Conservation (phyloP, 306 rosid genomes). For the Calophaca sinica region DNA sequence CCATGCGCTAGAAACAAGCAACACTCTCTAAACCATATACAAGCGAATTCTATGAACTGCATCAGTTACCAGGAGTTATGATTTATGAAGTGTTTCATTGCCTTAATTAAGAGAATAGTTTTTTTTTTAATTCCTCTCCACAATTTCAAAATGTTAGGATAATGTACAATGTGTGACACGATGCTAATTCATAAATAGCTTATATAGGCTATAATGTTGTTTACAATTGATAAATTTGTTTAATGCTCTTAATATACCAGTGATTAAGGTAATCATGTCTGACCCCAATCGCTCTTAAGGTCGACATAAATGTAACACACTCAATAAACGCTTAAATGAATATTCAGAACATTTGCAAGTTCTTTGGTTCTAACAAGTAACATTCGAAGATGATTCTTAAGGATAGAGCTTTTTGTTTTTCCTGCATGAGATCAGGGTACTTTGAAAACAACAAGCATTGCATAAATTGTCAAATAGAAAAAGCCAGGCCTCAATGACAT, state of each 20-base stretch:
- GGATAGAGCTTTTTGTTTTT: slow-evolving; percentile 21
- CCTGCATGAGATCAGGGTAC: background rate
- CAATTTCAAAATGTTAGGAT: background rate
- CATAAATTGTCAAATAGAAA: slow-evolving; percentile 4
- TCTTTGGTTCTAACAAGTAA: background rate
- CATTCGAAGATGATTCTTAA: background rate
- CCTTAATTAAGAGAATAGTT: too few species aligned
- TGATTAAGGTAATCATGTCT: too few species aligned
- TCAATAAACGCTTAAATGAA: too few species aligned
- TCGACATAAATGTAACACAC: too few species aligned
- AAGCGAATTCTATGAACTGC: background rate
- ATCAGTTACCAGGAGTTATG: background rate
- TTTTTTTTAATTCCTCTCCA: background rate
- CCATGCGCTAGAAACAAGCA: background rate
- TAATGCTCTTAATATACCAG: too few species aligned
- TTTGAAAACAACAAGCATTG: slow-evolving; percentile 16
- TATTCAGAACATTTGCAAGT: slow-evolving; percentile 16
- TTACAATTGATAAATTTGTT: too few species aligned
- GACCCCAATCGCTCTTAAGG: too few species aligned
- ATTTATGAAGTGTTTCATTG: too few species aligned
- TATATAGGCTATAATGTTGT: too few species aligned
- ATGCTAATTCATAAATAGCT: too few species aligned
- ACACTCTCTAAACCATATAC: background rate
- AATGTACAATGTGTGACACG: too few species aligned
- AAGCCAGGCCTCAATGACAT: background rate